Evolutionary conservation across 257 asterid genomes (phyloP), one percentile per base, ranked within the genome.

Genomic region (Rehmannia glutinosa): DNA sequence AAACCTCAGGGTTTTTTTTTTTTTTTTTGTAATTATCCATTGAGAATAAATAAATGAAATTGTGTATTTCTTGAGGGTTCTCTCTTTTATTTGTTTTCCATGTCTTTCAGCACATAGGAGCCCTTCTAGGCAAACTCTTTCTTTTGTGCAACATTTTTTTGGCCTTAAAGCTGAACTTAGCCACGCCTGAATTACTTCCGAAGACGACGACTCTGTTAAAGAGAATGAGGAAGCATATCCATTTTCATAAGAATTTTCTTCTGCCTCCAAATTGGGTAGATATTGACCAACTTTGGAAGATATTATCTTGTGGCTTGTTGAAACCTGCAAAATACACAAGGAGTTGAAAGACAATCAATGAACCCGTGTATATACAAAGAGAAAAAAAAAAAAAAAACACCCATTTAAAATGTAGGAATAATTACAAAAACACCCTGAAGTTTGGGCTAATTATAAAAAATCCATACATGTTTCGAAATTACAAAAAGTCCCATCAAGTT

Each of bases 81-180:
- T 57, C 28, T 1, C 11, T 28, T 36, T 19, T 7, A 3, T 25
- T 62, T 2, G 6, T 12, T 17, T 28, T 38, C 11, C 12, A 0
- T 1, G 16, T 68, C 0, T 36, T 35, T 66, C 63, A 86, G 47
- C 43, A 64, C 24, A 86, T 42, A 1, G 96, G 93, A 70, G 96
- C 81, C 75, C 96, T 84, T 7, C 72, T 73, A 24, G 92, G 96
- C 1, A 73, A 57, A 47, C 92, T 77, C 81, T 85, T 85, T 73
- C 92, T 85, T 77, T 86, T 85, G 72, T 60, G 83, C 77, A 77
- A 32, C 47, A 35, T 62, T 76, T 72, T 84, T 68, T 84, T 2
- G 84, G 87, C 73, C 70, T 80, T 25, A 83, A 57, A n/a, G 62
- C 33, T 41, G 81, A 64, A 43, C 70, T 69, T 53, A 71, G 58